Conservation (phyloP, 208 protist genomes). For the Leishmania mexicana region DNA sequence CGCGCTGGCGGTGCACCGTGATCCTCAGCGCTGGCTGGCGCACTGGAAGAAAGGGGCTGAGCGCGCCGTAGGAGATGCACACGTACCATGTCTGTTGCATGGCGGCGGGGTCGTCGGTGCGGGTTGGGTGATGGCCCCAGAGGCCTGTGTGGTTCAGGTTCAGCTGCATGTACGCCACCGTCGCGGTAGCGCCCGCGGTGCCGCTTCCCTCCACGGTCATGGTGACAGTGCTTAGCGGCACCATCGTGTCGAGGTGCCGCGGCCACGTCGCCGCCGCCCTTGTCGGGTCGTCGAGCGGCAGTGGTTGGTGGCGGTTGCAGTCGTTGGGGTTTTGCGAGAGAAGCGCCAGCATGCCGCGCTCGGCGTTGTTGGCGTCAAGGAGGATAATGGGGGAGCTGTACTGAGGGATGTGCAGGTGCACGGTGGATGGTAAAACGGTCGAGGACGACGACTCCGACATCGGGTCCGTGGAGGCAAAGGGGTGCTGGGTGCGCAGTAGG, state of each 20-base stretch:
- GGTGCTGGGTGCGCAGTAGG: slow-evolving; percentile 12
- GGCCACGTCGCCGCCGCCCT: slow-evolving; percentile 19
- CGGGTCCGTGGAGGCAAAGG: slow-evolving; percentile 7
- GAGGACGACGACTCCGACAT: neutral
- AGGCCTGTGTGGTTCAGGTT: slow-evolving; percentile 76
- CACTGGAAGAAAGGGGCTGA: slow-evolving; percentile 48
- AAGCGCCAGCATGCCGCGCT: slow-evolving; percentile 62
- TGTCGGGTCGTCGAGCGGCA: slow-evolving; percentile 21
- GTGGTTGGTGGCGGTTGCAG: slow-evolving; percentile 47
- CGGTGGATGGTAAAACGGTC: slow-evolving; percentile 1
- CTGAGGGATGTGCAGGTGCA: slow-evolving; percentile 46
- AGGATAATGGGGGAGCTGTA: slow-evolving; percentile 64
- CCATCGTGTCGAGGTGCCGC: slow-evolving; percentile 54
- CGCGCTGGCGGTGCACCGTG: slow-evolving; percentile 42
- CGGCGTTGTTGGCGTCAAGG: slow-evolving; percentile 50
- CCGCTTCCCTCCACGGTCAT: slow-evolving; percentile 16
- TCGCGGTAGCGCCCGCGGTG: neutral
- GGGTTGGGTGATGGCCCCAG: slow-evolving; percentile 49
- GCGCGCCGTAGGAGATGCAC: slow-evolving; percentile 57
- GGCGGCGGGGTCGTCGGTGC: slow-evolving; percentile 19
- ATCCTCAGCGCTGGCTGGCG: slow-evolving; percentile 33
- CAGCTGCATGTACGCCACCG: slow-evolving; percentile 58
- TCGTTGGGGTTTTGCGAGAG: slow-evolving; percentile 33
- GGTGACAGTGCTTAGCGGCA: slow-evolving; percentile 50
- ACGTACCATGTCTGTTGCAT: slow-evolving; percentile 50